phyloP scores from a whole-genome alignment of 768 basidiomycete genomes.

The Macrolepiota dolichaula region DNA sequence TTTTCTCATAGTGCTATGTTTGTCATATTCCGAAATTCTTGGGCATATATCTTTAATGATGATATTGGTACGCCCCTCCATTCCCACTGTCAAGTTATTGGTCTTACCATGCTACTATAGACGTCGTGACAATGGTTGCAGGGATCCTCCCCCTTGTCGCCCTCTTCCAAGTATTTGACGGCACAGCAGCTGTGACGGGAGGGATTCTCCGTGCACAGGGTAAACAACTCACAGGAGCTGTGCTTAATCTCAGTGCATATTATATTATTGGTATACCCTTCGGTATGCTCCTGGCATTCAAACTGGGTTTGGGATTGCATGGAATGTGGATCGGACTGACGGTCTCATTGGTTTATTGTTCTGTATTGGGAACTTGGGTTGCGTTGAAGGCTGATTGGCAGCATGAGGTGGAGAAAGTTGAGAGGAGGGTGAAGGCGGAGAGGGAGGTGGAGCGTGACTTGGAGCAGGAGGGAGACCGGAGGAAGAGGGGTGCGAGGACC shows the following conservation, averaged over 20 bases:
- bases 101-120: conserved; percentile 23
- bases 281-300: conserved; percentile 77
- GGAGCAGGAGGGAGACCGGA: no score
- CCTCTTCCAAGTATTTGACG: conserved; percentile 86
- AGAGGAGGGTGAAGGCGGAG: conserved; percentile 47
- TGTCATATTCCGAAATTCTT: conserved; percentile 57
- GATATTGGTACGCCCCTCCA: conserved; percentile 44
- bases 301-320: conserved; percentile 47
- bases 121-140: conserved; percentile 60
- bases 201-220: conserved; percentile 85
- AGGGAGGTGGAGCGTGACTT: conserved; percentile 15
- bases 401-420: conserved; percentile 61
- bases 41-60: conserved; percentile 74
- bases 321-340: conserved; percentile 89
- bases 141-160: conserved; percentile 72
- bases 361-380: conserved; percentile 49
- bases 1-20: conserved; percentile 42
- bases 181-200: conserved; percentile 57
- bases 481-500: no score
- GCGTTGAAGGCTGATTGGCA: conserved; percentile 67
- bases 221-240: conserved; percentile 74
- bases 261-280: conserved; percentile 83
- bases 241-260: conserved; percentile 80
- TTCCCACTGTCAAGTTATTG: background rate
- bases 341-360: conserved; percentile 55